Evolutionary conservation across 495 filamentous ascomycete species (phyloP), one percentile per base, ranked within the genome.

Genomic region (Trichoderma reesei): DNA sequence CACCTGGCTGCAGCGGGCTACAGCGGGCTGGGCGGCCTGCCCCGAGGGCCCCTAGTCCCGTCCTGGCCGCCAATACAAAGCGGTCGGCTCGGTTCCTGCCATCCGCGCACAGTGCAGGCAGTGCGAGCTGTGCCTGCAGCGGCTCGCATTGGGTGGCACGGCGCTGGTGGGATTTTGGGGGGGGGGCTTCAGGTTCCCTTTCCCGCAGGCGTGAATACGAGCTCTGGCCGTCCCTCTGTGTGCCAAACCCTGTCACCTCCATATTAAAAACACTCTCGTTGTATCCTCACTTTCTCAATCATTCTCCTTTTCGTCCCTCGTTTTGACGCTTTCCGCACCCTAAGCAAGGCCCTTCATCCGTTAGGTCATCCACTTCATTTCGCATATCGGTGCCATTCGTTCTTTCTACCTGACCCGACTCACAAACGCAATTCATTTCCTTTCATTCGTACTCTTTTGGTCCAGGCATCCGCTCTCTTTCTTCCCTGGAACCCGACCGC

Each of bases 181-280:
- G 51, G 51, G n/a, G n/a, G n/a, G n/a, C n/a, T n/a, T n/a, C n/a
- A n/a, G n/a, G n/a, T 48, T 48, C 16, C 51, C 16, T 56, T 56
- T 16, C 18, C 51, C 51, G 20, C 51, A 9, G 51, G 13, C 20
- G 3, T 33, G 51, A 56, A 56, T 56, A 56, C 51, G 51, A 56
- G 51, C 51, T 31, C 51, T 56, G 10, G 51, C 51, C 51, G 31
- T 56, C 34, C 51, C 51, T 56, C 34, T 56, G 51, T 56, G 31
- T 56, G 51, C 16, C 51, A 56, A n/a, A 56, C 51, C 51, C 51
- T 56, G 51, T 34, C 51, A 31, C 51, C 51, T 56, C 51, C 9
- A 56, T 31, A 56, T 56, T 56, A 56, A 56, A 56, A 56, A n/a
- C 20, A 56, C 51, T 56, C 51, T 56, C 51, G 51, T 56, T 56